Percentiles rank a stretch among this genome's conserved stretches.
Conservation (phyloP, 805 yeast species). For the Pichia nanzhaoensis region DNA sequence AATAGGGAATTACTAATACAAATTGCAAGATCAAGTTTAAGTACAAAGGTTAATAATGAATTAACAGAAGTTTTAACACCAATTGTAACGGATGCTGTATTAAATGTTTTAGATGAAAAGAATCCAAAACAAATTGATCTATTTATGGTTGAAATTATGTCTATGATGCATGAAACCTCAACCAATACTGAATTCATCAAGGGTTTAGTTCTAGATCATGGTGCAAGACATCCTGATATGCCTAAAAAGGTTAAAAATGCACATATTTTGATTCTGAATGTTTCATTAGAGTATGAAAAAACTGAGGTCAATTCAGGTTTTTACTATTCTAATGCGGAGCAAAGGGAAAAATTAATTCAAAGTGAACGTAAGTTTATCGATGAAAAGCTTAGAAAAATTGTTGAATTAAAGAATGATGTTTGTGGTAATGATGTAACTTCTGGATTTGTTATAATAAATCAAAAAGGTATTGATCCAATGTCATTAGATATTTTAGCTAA, state of each 20-base stretch:
- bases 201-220: constrained; percentile 95
- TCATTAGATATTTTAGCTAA: constrained; percentile 90
- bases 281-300: constrained; percentile 92
- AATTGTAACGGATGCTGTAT: constrained; percentile 92
- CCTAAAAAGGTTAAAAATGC: constrained; percentile 85
- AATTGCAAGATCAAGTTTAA: constrained; percentile 83
- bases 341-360: constrained; percentile 89
- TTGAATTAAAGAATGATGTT: constrained; percentile 88
- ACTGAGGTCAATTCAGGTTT: constrained; percentile 96
- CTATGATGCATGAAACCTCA: constrained; percentile 91
- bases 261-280: constrained; percentile 78
- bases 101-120: constrained; percentile 55
- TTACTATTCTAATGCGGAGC: constrained; percentile 91
- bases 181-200: constrained; percentile 75
- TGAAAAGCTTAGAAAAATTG: constrained; percentile 82
- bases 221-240: constrained; percentile 99
- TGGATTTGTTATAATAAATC: constrained; percentile 92
- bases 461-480: constrained; percentile 98
- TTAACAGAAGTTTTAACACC: constrained; percentile 81
- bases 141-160: constrained; percentile 97
- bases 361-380: constrained; percentile 93
- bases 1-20: constrained; percentile 86
- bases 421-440: constrained; percentile 66
- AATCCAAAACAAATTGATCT: constrained; percentile 52
- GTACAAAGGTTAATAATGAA: constrained; percentile 78